phyloP scores from a whole-genome alignment of 2,329 filamentous ascomycete genomes.

The Fusarium ambrosium region DNA sequence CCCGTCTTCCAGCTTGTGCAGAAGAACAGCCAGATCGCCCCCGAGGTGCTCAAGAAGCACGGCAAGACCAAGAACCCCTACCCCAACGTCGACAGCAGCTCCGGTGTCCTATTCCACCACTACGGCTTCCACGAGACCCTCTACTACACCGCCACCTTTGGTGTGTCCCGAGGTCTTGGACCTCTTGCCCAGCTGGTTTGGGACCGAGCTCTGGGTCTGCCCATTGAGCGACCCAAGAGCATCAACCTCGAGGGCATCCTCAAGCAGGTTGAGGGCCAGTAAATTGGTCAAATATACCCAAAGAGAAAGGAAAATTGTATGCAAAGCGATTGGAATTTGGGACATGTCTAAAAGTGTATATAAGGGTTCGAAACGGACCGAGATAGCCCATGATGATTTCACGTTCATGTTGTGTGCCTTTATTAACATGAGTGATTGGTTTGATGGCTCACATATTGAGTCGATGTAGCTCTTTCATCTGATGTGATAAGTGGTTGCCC shows the following conservation, averaged over 20 bases:
- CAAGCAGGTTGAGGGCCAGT: conserved; percentile 70
- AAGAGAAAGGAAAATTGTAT: conserved; percentile 20
- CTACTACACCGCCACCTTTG: conserved; percentile 87
- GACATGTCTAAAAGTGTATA: conserved; percentile 42
- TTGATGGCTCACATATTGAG: neutral
- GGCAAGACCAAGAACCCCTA: conserved; percentile 99
- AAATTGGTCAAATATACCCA: conserved; percentile 38
- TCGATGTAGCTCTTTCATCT: neutral
- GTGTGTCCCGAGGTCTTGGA: conserved; percentile 79
- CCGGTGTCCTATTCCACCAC: conserved; percentile 96
- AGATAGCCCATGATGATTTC: conserved; percentile 34
- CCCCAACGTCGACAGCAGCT: conserved; percentile 95
- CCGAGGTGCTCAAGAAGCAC: conserved; percentile 90
- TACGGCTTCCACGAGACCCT: conserved; percentile 98
- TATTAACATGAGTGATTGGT: neutral
- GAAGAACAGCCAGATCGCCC: conserved; percentile 92
- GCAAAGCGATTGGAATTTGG: conserved; percentile 19
- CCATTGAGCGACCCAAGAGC: conserved; percentile 98
- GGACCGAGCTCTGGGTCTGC: conserved; percentile 93
- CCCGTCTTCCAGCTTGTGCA: conserved; percentile 95
- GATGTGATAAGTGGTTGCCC: neutral
- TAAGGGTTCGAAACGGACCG: conserved; percentile 31
- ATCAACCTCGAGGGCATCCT: conserved; percentile 92
- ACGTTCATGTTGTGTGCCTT: conserved; percentile 16
- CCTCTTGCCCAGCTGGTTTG: conserved; percentile 95